Conservation (phyloP, 306 rosid genomes). For the Bauhinia variegata region DNA sequence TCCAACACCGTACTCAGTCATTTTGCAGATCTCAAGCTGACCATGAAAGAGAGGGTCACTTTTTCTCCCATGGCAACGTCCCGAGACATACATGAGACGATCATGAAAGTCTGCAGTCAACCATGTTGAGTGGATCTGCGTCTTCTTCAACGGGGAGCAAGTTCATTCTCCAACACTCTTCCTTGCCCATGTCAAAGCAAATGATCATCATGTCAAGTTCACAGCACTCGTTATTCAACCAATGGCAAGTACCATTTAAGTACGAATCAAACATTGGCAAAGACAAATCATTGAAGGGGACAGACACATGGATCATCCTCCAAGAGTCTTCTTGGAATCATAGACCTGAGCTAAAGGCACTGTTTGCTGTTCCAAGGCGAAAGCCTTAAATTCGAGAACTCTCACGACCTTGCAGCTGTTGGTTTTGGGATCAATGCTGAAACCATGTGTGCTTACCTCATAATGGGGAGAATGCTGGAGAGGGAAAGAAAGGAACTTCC, state of each 20-base stretch:
- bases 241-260: constrained; percentile 14
- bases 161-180: not conserved
- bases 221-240: not conserved
- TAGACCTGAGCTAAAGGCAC: not conserved
- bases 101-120: too few relatives aligned
- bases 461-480: too few relatives aligned
- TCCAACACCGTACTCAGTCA: constrained; percentile 19
- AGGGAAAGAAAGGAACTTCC: constrained; percentile 10
- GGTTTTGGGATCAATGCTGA: constrained; percentile 5
- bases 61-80: too few relatives aligned
- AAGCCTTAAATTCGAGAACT: not conserved
- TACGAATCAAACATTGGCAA: not conserved
- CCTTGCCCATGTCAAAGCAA: constrained; percentile 14
- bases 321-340: constrained; percentile 3
- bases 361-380: too few relatives aligned
- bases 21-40: constrained; percentile 15
- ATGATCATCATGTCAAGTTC: not conserved
- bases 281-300: not conserved
- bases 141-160: not conserved
- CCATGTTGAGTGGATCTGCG: too few relatives aligned
- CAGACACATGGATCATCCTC: not conserved
- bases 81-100: too few relatives aligned
- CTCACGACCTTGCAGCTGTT: constrained; percentile 21
- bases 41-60: too few relatives aligned
- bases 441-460: constrained; percentile 14